Conservation (phyloP, 805 yeast genomes). For the Helenozyma rhizophorensis region DNA sequence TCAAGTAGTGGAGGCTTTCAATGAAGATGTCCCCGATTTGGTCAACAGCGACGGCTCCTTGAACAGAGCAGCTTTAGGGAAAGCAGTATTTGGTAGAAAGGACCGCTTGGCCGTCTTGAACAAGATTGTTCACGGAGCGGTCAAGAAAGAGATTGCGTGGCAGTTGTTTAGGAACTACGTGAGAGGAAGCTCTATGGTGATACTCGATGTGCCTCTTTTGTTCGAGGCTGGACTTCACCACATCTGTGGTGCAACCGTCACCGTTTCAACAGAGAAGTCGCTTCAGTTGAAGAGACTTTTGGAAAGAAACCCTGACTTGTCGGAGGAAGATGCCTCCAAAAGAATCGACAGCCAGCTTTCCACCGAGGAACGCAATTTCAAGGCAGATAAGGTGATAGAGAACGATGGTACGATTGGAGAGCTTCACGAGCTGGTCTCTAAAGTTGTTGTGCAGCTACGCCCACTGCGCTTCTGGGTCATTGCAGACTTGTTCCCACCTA, state of each 20-base stretch:
- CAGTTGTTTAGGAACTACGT: conserved; percentile 57
- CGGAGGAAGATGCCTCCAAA: conserved; percentile 60
- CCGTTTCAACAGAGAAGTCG: conserved; percentile 58
- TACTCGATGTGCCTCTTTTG: conserved; percentile 85
- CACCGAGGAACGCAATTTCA: conserved; percentile 47
- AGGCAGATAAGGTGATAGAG: conserved; percentile 64
- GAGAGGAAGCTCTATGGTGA: conserved; percentile 51
- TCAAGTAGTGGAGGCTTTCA: conserved; percentile 59
- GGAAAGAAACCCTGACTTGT: conserved; percentile 62
- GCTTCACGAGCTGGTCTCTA: conserved; percentile 19
- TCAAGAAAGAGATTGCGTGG: conserved; percentile 59
- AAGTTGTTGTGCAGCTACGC: conserved; percentile 20
- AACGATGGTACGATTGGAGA: conserved; percentile 42
- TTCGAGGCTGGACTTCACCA: conserved; percentile 73
- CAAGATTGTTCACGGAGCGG: conserved; percentile 83
- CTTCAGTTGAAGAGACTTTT: conserved; percentile 61
- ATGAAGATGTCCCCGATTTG: conserved; percentile 47
- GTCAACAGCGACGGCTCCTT: conserved; percentile 41
- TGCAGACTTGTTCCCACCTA: conserved; percentile 39
- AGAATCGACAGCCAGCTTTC: conserved; percentile 78
- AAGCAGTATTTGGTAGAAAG: conserved; percentile 67
- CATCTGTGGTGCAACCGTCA: conserved; percentile 67
- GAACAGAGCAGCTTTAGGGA: conserved; percentile 74
- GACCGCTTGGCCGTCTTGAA: conserved; percentile 59
- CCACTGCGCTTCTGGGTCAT: conserved; percentile 23